These are phyloP conservation scores for Solanum peruvianum DNA, from an alignment of 257 asterid genomes.

Conservation along the genomic window DNA sequence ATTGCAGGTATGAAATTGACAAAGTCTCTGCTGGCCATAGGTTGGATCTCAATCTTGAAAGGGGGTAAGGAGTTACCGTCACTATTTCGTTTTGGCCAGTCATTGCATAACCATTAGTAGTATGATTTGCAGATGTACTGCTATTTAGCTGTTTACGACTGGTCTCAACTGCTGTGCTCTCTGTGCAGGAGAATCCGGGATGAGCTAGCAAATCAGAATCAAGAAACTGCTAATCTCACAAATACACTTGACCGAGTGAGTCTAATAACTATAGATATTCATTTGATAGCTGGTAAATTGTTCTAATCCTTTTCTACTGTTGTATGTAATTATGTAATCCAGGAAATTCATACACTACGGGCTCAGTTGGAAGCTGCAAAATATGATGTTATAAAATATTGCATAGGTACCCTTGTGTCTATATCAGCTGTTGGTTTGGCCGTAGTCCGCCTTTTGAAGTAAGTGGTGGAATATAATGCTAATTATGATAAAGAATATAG, in stretches of 20 bases:
- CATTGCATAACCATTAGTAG: not conserved
- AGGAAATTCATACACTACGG: conserved; percentile 79
- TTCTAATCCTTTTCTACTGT: not conserved
- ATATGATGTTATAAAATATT: conserved; percentile 85
- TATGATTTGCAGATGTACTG: not conserved
- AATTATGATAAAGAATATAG: not conserved
- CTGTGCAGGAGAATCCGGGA: conserved; percentile 86
- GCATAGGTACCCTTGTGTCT: conserved; percentile 86
- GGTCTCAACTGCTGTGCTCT: not conserved
- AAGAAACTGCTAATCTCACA: conserved; percentile 80
- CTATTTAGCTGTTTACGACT: not conserved
- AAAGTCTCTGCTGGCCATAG: conserved; percentile 94
- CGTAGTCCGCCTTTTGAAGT: conserved; percentile 61
- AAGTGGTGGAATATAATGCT: not conserved
- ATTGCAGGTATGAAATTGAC: conserved; percentile 81
- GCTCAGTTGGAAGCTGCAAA: conserved; percentile 94
- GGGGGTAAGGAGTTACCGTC: conserved; percentile 41
- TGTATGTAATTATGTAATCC: conserved; percentile 1
- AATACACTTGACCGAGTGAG: conserved; percentile 89
- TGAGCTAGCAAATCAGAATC: conserved; percentile 72
- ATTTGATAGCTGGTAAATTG: not conserved
- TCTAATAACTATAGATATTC: not conserved
- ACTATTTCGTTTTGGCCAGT: not conserved
- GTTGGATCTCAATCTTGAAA: conserved; percentile 88
- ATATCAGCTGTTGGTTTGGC: conserved; percentile 84